phyloP scores from a whole-genome alignment of 116 monocot species.

The Posidonia oceanica region DNA sequence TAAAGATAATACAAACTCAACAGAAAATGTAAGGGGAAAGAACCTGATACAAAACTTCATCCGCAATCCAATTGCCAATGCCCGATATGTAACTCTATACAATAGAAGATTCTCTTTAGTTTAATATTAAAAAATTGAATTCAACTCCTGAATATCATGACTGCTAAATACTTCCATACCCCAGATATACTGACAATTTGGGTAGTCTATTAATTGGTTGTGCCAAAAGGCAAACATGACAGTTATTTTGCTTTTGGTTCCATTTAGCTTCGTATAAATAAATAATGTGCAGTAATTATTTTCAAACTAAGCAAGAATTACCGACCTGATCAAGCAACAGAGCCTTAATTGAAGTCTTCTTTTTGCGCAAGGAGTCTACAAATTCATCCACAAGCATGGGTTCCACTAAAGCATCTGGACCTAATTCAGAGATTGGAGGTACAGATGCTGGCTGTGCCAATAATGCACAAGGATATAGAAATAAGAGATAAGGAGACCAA shows the following conservation, averaged over 20 bases:
- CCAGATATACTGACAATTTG: no score
- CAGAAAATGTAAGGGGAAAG: not conserved
- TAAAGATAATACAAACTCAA: not conserved
- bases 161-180: no score
- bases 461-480: not conserved
- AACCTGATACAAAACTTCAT: constrained; percentile 98
- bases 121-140: not conserved
- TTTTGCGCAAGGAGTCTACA: constrained; percentile 42
- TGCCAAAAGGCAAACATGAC: no score
- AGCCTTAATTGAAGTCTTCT: constrained; percentile 70
- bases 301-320: not conserved
- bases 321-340: constrained; percentile 65
- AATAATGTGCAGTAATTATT: no score
- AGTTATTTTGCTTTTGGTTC: no score
- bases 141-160: no score
- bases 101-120: not conserved
- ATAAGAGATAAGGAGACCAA: not conserved
- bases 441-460: constrained; percentile 55
- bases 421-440: constrained; percentile 90
- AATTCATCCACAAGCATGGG: constrained; percentile 60
- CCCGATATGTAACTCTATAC: constrained; percentile 82
- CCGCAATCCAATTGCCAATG: constrained; percentile 98
- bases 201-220: no score
- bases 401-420: constrained; percentile 86
- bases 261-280: no score